Percentiles rank a stretch among this genome's conserved stretches.
Conservation (phyloP, 805 yeast species). For the Metschnikowia colocasiae region DNA sequence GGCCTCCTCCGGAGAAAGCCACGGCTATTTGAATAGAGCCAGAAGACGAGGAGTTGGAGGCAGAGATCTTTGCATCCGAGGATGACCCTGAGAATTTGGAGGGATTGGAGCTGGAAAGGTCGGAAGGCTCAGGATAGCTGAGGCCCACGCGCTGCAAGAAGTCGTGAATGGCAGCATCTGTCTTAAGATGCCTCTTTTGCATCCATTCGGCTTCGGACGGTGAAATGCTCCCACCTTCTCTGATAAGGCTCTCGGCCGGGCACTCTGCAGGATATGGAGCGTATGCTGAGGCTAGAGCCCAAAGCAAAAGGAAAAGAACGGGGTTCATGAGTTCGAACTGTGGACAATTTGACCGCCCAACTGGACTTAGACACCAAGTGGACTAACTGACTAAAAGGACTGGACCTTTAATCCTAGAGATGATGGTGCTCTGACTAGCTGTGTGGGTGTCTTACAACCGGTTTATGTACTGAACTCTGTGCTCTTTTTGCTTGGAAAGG, state of each 20-base stretch:
- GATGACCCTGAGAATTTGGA: neutral
- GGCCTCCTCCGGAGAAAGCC: slow-evolving; percentile 38
- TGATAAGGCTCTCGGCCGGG: slow-evolving; percentile 35
- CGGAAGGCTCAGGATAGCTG: neutral
- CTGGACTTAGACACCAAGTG: no score
- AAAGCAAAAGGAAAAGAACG: neutral
- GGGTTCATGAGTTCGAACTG: no score
- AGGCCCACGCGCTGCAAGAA: slow-evolving; percentile 13
- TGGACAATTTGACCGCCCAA: no score
- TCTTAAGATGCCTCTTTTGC: slow-evolving; percentile 19
- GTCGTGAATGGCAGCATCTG: slow-evolving; percentile 12
- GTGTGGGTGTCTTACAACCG: no score
- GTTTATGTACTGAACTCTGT: no score
- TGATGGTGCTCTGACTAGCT: no score
- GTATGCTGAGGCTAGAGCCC: slow-evolving; percentile 25
- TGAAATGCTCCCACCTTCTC: slow-evolving; percentile 49
- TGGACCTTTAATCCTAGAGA: no score
- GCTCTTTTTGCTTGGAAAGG: no score
- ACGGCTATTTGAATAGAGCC: slow-evolving; percentile 23
- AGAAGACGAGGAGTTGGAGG: no score
- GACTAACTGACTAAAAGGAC: no score
- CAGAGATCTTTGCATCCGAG: neutral
- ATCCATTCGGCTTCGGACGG: slow-evolving; percentile 52
- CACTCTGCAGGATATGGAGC: slow-evolving; percentile 61
- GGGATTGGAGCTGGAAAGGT: neutral